Evolutionary conservation across 305 asterid genomes (phyloP), one percentile per base, ranked within the genome.

Genomic region (Caryopteris hybrid): DNA sequence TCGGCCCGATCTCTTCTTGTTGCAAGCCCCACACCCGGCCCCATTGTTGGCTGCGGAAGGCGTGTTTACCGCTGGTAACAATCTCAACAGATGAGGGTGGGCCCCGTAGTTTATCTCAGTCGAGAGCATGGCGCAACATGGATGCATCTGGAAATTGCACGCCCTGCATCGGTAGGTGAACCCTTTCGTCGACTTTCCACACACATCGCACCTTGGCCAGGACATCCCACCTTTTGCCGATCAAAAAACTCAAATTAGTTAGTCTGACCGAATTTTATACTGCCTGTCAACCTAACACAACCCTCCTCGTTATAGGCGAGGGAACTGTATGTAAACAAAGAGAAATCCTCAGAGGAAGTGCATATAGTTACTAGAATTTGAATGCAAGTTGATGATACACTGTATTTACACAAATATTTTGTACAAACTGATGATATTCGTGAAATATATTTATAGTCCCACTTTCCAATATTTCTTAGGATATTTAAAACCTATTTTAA

Each of bases 71-170:
- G 87, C 69, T 6, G 96, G 91, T 56, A 84, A 61, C 63, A 92
- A 76, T 42, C 69, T 86, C 50, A 92, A 39, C 6, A 74, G 31
- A 74, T 92, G 97, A 4, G 79, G 80, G 69, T 92, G 97, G 14
- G 33, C 59, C 10, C 81, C 72, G 50, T 75, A 73, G 31, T 47
- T 73, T 69, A 82, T 79, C 58, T 86, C 88, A 0, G 77, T 48
- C 14, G 90, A 74, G 51, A 92, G 88, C 95, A 78, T 84, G 63
- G 96, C 96, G 42, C 98, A 92, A 64, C 97, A 86, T 0, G 98
- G 98, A 76, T 92, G 98, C 90, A 92, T 89, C 76, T 89, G 96
- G 85, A 92, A 92, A 62, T 73, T 82, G 78, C 98, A 92, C 3
- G 88, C 89, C 59, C 84, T 68, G 85, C 98, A 92, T 78, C 96